Conservation (phyloP, 169 alveolate genomes). For the Plasmodium fragile region DNA sequence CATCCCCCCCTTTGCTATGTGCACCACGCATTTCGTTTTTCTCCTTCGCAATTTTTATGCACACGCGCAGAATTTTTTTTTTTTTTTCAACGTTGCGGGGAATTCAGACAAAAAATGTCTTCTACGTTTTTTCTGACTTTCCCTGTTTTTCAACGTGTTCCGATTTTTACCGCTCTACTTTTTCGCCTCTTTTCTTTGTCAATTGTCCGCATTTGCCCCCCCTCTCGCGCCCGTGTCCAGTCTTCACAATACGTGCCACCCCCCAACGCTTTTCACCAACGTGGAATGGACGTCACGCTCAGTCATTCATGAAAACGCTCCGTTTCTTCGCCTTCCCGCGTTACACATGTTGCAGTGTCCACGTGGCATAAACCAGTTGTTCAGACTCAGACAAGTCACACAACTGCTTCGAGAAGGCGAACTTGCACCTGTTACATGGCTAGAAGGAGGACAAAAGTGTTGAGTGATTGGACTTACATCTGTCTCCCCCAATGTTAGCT, state of each 20-base stretch:
- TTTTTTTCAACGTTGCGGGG: not conserved
- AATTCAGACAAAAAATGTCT: not conserved
- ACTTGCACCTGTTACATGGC: not conserved
- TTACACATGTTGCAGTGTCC: not conserved
- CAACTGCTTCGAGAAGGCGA: not conserved
- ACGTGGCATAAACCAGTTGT: not conserved
- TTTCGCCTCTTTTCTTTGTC: not conserved
- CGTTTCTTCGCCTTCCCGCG: not conserved
- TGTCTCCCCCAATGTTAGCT: not conserved
- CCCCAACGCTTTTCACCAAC: not conserved
- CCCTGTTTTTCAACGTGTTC: not conserved
- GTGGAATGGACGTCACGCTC: not conserved
- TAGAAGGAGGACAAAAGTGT: not conserved
- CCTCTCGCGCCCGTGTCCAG: not conserved
- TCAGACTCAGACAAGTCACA: not conserved
- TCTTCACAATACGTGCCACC: not conserved
- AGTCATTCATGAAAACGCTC: not conserved
- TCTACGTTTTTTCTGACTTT: not conserved
- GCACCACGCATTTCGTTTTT: not conserved
- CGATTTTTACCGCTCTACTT: not conserved
- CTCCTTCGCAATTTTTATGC: constrained; percentile 3
- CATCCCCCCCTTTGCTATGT: not conserved
- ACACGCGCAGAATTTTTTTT: constrained; percentile 3
- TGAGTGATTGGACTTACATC: not conserved
- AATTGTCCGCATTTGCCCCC: not conserved